phyloP scores from a whole-genome alignment of 179 eudicot species.

The Silene noctiflora region DNA sequence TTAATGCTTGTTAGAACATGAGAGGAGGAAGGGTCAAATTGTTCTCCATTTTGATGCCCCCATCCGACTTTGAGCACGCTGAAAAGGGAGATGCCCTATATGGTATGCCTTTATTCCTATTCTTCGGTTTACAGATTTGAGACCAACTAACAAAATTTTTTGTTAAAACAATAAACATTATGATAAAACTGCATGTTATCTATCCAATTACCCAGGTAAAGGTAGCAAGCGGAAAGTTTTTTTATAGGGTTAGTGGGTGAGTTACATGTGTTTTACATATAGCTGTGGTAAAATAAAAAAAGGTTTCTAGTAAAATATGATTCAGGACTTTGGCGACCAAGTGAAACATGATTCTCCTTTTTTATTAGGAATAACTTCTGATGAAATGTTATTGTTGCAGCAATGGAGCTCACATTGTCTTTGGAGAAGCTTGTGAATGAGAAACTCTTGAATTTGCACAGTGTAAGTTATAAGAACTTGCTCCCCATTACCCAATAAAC shows the following conservation, averaged over 20 bases:
- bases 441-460: constrained; percentile 72
- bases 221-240: too few species aligned
- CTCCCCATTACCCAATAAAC: neutral
- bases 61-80: constrained; percentile 78
- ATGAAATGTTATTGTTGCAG: constrained; percentile 32
- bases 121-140: constrained; percentile 1
- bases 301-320: neutral
- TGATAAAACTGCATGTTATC: too few species aligned
- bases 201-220: too few species aligned
- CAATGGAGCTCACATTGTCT: constrained; percentile 93
- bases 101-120: constrained; percentile 45
- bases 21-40: constrained; percentile 94
- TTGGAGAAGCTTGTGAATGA: constrained; percentile 93
- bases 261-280: too few species aligned
- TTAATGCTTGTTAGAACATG: constrained; percentile 54
- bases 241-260: too few species aligned
- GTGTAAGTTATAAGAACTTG: constrained; percentile 37
- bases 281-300: too few species aligned
- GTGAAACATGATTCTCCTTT: neutral
- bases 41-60: constrained; percentile 84
- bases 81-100: constrained; percentile 95
- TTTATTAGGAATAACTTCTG: neutral
- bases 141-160: too few species aligned
- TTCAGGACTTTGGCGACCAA: neutral
- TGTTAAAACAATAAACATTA: too few species aligned